Evolutionary conservation across 1,139 yeast species (phyloP).

Genomic region (Hemisphaericaspora xylofermentans): DNA sequence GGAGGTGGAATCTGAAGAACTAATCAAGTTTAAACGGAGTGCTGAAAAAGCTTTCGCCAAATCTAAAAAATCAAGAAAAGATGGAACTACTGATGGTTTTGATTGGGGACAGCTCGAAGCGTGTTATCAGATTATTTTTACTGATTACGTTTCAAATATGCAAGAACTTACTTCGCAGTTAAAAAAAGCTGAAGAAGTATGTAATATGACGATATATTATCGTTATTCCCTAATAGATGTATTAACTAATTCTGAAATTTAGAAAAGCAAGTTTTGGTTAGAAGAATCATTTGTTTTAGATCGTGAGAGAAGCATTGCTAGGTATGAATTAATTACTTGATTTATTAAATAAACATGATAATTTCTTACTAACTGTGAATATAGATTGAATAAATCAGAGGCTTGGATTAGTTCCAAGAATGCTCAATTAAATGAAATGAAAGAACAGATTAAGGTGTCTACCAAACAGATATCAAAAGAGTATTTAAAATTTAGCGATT

Average conservation of each 20-base stretch:
- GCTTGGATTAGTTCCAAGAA: constrained; percentile 22
- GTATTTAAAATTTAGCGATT: constrained; percentile 7
- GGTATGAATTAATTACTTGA: constrained; percentile 11
- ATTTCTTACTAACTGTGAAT: constrained; percentile 1
- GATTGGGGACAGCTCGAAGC: constrained; percentile 19
- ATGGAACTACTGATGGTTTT: constrained; percentile 3
- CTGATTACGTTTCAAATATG: constrained; percentile 18
- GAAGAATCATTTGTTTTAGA: constrained; percentile 22
- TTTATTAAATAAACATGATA: too few species aligned
- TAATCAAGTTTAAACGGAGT: constrained; percentile 1
- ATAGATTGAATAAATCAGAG: constrained; percentile 18
- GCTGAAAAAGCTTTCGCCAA: not conserved
- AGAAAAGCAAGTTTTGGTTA: constrained; percentile 19
- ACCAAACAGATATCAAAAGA: constrained; percentile 18
- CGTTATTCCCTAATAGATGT: not conserved
- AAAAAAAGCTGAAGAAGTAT: constrained; percentile 19
- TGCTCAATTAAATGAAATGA: constrained; percentile 15
- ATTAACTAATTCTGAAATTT: not conserved
- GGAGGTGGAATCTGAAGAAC: not conserved
- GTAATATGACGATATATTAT: constrained; percentile 2
- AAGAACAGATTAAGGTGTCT: constrained; percentile 17
- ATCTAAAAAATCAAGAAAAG: not conserved
- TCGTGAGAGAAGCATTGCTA: constrained; percentile 20
- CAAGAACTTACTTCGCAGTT: constrained; percentile 17
- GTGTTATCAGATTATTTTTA: constrained; percentile 17